Evolutionary conservation across 2,329 filamentous ascomycete genomes (phyloP).

Genomic region (Fusarium sp.): DNA sequence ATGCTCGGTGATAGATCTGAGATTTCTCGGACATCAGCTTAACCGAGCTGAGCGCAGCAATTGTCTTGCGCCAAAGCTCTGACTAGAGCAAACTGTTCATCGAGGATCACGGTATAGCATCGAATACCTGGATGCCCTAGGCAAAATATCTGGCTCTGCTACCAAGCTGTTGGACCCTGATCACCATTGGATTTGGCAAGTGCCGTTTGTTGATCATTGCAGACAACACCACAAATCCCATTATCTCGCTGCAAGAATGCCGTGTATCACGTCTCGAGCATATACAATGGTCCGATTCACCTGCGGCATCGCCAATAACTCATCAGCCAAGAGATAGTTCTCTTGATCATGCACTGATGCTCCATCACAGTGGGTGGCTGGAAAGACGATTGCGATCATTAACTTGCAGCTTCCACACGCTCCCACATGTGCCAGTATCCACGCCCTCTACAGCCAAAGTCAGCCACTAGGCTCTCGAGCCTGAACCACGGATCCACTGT

Average conservation of each 20-base stretch:
- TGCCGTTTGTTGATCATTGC: slow-evolving; percentile 23
- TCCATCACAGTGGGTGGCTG: slow-evolving; percentile 43
- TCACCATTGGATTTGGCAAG: slow-evolving; percentile 22
- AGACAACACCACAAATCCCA: slow-evolving; percentile 27
- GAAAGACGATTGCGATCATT: slow-evolving; percentile 34
- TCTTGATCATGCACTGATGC: slow-evolving; percentile 29
- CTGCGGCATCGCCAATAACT: slow-evolving; percentile 37
- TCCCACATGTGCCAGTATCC: slow-evolving; percentile 39
- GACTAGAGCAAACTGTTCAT: neutral
- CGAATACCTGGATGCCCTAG: neutral
- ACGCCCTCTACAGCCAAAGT: slow-evolving; percentile 28
- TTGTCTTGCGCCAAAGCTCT: neutral
- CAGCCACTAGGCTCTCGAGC: slow-evolving; percentile 44
- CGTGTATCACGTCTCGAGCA: slow-evolving; percentile 28
- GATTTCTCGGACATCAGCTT: slow-evolving; percentile 19
- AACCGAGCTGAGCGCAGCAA: slow-evolving; percentile 22
- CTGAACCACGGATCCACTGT: slow-evolving; percentile 49
- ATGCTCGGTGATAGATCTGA: slow-evolving; percentile 25
- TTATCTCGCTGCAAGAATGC: slow-evolving; percentile 21
- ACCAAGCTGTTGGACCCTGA: slow-evolving; percentile 3
- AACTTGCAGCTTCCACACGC: slow-evolving; percentile 32
- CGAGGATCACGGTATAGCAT: neutral
- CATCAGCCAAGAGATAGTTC: slow-evolving; percentile 31
- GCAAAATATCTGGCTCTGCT: neutral
- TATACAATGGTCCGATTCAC: slow-evolving; percentile 37